These are phyloP conservation scores for Blastomyces emzantsi DNA, from an alignment of 2,329 filamentous ascomycete species.

Conservation along the genomic window DNA sequence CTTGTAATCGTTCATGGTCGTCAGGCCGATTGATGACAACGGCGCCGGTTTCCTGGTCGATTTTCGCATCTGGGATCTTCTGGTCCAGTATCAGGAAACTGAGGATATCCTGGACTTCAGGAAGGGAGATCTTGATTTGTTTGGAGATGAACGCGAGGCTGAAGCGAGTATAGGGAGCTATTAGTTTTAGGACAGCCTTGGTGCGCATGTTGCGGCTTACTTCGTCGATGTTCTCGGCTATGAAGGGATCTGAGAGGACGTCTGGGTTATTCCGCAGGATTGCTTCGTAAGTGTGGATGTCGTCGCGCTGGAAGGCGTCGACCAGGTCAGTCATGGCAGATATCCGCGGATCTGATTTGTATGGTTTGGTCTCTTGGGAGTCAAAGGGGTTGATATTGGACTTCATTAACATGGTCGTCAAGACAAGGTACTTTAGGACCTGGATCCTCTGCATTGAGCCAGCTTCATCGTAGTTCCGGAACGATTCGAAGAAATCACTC, in stretches of 20 bases:
- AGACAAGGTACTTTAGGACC: slow-evolving; percentile 90
- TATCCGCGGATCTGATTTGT: slow-evolving; percentile 90
- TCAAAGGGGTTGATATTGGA: slow-evolving; percentile 98
- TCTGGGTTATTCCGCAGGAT: slow-evolving; percentile 83
- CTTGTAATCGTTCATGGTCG: slow-evolving; percentile 56
- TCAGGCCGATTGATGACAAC: slow-evolving; percentile 74
- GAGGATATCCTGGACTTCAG: slow-evolving; percentile 91
- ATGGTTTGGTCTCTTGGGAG: slow-evolving; percentile 97
- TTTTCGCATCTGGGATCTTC: slow-evolving; percentile 67
- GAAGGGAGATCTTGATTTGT: slow-evolving; percentile 73
- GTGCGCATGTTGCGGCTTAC: slow-evolving; percentile 97
- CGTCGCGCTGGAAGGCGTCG: slow-evolving; percentile 90
- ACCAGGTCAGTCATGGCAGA: slow-evolving; percentile 96
- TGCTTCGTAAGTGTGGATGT: slow-evolving; percentile 83
- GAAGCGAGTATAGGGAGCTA: slow-evolving; percentile 91
- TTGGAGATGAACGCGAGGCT: slow-evolving; percentile 78
- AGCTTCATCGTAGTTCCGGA: slow-evolving; percentile 97
- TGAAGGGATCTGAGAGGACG: slow-evolving; percentile 84
- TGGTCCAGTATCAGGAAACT: slow-evolving; percentile 87
- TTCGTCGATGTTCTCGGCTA: slow-evolving; percentile 98
- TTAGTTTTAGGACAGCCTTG: slow-evolving; percentile 85
- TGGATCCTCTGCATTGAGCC: slow-evolving; percentile 94
- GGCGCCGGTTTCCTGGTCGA: slow-evolving; percentile 78
- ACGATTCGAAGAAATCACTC: slow-evolving; percentile 96
- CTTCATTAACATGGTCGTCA: slow-evolving; percentile 97